A percentile compares a stretch with the other conserved stretches of the same genome.
Evolutionary conservation across 495 filamentous ascomycete genomes (phyloP).

Genomic region (Paragyromitra xinjiangensis): DNA sequence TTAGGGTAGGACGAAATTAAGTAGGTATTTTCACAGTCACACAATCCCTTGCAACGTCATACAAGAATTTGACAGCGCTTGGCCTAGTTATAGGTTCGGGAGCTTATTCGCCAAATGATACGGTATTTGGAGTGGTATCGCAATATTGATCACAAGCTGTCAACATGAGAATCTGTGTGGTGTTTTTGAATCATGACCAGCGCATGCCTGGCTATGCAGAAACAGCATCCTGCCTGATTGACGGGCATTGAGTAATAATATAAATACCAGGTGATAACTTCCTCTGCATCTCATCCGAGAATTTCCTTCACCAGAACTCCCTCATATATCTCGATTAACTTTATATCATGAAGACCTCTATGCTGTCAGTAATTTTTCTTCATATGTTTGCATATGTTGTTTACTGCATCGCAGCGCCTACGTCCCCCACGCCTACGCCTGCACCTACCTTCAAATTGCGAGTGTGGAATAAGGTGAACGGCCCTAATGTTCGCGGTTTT

Average conservation of each 20-base stretch:
- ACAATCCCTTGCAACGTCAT: neutral
- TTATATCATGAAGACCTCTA: conserved; percentile 26
- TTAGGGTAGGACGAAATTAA: neutral
- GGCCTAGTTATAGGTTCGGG: neutral
- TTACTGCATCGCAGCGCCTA: conserved; percentile 12
- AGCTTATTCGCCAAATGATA: conserved; percentile 3
- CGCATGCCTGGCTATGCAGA: neutral
- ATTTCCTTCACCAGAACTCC: neutral
- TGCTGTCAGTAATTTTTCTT: conserved; percentile 24
- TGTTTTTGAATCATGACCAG: neutral
- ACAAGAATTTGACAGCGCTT: conserved; percentile 1
- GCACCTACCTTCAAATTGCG: conserved; percentile 14
- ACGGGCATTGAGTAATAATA: neutral
- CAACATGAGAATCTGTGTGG: neutral
- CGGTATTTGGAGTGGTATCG: neutral
- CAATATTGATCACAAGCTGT: conserved; percentile 4
- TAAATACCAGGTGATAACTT: conserved; percentile 14
- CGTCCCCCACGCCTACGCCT: neutral
- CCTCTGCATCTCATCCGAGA: neutral
- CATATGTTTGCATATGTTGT: conserved; percentile 20
- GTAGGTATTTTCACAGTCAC: neutral
- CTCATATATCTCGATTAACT: neutral
- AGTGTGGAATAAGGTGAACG: conserved; percentile 32
- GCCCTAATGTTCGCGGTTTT: conserved; percentile 1
- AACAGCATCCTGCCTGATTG: neutral